Base-by-base conservation (phyloP, 768 basidiomycete species). In the Calocybe gangraenosa region DNA sequence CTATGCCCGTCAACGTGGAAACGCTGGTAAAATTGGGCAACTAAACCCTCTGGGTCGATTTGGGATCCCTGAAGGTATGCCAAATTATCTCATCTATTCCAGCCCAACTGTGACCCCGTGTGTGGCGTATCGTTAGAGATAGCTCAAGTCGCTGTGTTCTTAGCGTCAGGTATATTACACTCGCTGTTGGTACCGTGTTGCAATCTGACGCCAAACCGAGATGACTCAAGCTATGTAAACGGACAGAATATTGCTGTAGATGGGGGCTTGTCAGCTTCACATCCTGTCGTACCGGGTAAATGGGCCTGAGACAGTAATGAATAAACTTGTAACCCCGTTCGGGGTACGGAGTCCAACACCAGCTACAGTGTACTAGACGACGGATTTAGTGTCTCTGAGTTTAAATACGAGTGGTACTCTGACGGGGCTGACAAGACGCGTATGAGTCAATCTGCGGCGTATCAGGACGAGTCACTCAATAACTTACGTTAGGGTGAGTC, bases 181-280 rank as follows among this genome's bases (percentile, higher is more conserved):
- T 31, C 11, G 25, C 49, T 13, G 4, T 17, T 31, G 45, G 44
- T 34, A 14, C 7, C 39, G 15, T 3, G 18, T 3, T 37, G 2
- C 15, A 8, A 3, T 28, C 28, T 45, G 6, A 36, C 3, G 2
- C 28, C 17, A 1, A 19, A 9, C 39, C 8, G 58, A 91, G 91
- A 92, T 54, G 88, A 91, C 51, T 83, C 90, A 1, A 92, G 90
- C 64, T 94, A 92, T 63, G 81, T 97, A 45, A 96, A 94, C 58
- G 94, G 90, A 13, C 88, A 93, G 58, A 85, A 82, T 55, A 74
- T 91, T 22, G 84, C 84, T 0, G 84, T 92, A 22, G 93, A 95
- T 54, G 94, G 93, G 6, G 93, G 91, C 1, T 63, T 95, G 47
- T 83, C 87, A 9, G 69, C 83, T 19, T 90, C 89, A 0, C 78